Base-by-base conservation (phyloP, 371 early-diverging fungal species). In the Lichtheimia ornata region DNA sequence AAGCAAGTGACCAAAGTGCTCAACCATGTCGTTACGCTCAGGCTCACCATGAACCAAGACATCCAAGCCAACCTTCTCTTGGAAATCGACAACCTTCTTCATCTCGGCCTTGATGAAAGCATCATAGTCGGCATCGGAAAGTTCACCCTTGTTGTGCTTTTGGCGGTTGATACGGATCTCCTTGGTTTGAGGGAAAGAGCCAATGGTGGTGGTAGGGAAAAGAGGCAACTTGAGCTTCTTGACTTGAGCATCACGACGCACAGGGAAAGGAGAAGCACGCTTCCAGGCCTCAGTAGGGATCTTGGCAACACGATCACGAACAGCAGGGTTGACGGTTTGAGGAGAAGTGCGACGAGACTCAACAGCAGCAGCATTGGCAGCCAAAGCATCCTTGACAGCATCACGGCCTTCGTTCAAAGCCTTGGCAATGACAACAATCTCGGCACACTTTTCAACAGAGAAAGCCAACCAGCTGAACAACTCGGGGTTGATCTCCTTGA, bases 11-110 rank as follows among this genome's bases (percentile, higher is more conserved):
- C 87, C 94, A 84, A 96, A 97, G 86, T 92, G 94, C 74, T 95
- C 96, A 30, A 96, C 98, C 98, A 97, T 97, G 77, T 97, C 97
- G 73, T 92, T 95, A 83, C 96, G 93, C 75, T 96, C 97, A 56
- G 90, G 90, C 73, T 97, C 97, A 79, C 98, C 98, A 76, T 97
- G 98, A 58, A 97, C 97, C 42, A 97, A 77, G 60, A 97, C 94
- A 74, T 97, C 97, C 51, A 97, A 76, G 15, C 90, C 95, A 54
- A 89, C 73, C 61, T 88, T 74, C 72, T 96, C 96, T 71, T 97
- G 98, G 79, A 92, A 88, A 59, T 84, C 78, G 63, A 97, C 88
- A 75, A 91, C 88, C 73, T 84, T 77, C 65, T 86, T 84, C 69
- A 92, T 96, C 77, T 97, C 95, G 52, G 79, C 73, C 75, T 92